These are phyloP conservation scores for Dendryphion nanum DNA, from an alignment of 2,329 filamentous ascomycete species.

Conservation along the genomic window DNA sequence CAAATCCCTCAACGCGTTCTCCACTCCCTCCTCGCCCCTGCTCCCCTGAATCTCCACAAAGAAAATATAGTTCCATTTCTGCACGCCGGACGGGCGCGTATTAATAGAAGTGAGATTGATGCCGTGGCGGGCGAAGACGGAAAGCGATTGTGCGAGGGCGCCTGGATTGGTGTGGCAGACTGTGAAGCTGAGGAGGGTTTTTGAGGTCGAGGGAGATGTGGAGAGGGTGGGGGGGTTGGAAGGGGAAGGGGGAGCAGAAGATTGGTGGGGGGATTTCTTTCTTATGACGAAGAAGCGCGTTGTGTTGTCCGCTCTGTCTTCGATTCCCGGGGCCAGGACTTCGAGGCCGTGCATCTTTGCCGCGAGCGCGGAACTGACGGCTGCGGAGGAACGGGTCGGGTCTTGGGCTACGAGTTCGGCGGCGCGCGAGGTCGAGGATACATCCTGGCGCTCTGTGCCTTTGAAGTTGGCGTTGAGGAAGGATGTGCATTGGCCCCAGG, in stretches of 20 bases:
- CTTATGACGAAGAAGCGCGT: constrained; percentile 74
- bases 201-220: no score
- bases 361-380: constrained; percentile 75
- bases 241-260: neutral
- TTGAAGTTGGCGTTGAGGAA: constrained; percentile 72
- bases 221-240: no score
- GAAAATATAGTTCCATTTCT: constrained; percentile 89
- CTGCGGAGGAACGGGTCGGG: constrained; percentile 64
- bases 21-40: constrained; percentile 55
- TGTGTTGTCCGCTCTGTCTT: constrained; percentile 73
- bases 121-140: constrained; percentile 69
- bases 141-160: constrained; percentile 76
- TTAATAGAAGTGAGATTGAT: constrained; percentile 91
- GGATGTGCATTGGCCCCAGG: constrained; percentile 82
- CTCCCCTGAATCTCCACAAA: constrained; percentile 84
- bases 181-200: constrained; percentile 79
- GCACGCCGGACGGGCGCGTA: constrained; percentile 71
- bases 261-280: no score
- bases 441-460: constrained; percentile 76
- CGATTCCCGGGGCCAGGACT: constrained; percentile 67
- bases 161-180: constrained; percentile 75
- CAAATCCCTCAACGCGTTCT: constrained; percentile 60
- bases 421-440: constrained; percentile 80
- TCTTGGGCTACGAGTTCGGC: constrained; percentile 70
- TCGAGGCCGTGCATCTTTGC: constrained; percentile 66